Percentiles rank a stretch among this genome's conserved stretches.
Conservation (phyloP, 371 early-diverging fungal species). For the Syncephalastrum racemosum region DNA sequence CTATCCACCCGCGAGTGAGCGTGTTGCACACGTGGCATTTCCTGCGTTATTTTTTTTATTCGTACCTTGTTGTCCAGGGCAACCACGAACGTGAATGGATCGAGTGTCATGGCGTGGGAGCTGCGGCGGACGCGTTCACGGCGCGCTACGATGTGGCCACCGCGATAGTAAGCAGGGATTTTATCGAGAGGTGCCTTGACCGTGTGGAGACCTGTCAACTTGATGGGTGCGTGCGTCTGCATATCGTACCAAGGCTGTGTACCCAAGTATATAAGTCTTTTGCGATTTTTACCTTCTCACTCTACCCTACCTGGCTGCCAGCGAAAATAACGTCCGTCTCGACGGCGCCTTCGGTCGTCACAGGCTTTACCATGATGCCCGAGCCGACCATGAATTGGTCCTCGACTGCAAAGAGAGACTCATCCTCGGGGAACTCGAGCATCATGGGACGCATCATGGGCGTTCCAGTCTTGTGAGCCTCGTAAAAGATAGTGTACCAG, state of each 20-base stretch:
- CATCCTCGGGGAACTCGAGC: constrained; percentile 78
- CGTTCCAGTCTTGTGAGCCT: constrained; percentile 62
- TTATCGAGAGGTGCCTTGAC: constrained; percentile 70
- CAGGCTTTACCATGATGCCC: constrained; percentile 77
- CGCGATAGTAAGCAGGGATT: constrained; percentile 84
- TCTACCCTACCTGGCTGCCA: constrained; percentile 29
- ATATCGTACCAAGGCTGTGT: constrained; percentile 79
- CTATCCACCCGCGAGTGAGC: constrained; percentile 17
- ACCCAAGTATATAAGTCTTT: background rate
- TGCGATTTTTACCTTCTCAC: background rate
- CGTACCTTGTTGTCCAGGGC: constrained; percentile 62
- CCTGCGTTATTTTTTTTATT: background rate
- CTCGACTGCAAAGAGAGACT: constrained; percentile 68
- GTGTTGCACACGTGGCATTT: background rate
- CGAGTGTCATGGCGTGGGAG: constrained; percentile 74
- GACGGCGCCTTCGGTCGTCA: constrained; percentile 55
- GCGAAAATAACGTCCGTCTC: constrained; percentile 73
- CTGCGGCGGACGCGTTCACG: constrained; percentile 88
- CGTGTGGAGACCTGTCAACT: constrained; percentile 45
- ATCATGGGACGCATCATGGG: constrained; percentile 88
- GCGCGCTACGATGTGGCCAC: constrained; percentile 85
- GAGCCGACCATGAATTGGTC: constrained; percentile 85
- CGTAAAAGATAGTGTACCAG: constrained; percentile 81
- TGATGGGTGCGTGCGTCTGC: constrained; percentile 45
- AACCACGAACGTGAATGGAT: constrained; percentile 91